These are phyloP conservation scores for Casuarina glauca DNA, from an alignment of 306 rosid species.

Conservation along the genomic window DNA sequence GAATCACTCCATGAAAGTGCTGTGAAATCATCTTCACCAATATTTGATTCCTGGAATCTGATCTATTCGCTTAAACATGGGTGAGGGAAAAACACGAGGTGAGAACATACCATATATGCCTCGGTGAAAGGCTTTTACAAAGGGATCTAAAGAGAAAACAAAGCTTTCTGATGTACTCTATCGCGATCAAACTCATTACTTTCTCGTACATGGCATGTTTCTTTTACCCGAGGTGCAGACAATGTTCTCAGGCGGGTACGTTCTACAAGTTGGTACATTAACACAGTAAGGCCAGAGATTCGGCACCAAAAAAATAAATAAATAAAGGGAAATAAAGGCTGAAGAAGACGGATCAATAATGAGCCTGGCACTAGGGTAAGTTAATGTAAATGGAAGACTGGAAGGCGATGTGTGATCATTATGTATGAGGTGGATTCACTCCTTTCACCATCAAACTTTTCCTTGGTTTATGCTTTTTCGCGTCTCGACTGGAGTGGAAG, in stretches of 20 bases:
- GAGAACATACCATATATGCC: neutral
- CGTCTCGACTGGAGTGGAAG: slow-evolving; percentile 19
- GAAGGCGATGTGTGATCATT: neutral
- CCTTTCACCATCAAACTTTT: slow-evolving; percentile 4
- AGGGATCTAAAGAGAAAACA: too few relatives aligned
- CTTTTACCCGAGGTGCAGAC: too few relatives aligned
- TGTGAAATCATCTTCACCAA: neutral
- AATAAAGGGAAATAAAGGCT: neutral
- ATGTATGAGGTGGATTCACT: slow-evolving; percentile 1
- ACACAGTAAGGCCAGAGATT: too few relatives aligned
- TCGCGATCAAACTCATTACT: neutral
- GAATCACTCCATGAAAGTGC: slow-evolving; percentile 29
- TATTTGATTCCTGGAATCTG: neutral
- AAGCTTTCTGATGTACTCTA: neutral
- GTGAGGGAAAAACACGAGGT: neutral
- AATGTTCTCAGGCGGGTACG: neutral
- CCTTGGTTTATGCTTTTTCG: slow-evolving; percentile 12
- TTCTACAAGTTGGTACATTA: neutral
- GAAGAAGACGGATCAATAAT: neutral
- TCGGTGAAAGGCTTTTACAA: neutral
- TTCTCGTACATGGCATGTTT: neutral
- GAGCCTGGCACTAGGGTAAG: neutral
- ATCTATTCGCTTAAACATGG: neutral
- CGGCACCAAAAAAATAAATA: neutral
- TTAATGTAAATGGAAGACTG: neutral